Evolutionary conservation across 2,329 filamentous ascomycete genomes (phyloP), one percentile per base, ranked within the genome.

Genomic region (Aspergillus viridinutans): DNA sequence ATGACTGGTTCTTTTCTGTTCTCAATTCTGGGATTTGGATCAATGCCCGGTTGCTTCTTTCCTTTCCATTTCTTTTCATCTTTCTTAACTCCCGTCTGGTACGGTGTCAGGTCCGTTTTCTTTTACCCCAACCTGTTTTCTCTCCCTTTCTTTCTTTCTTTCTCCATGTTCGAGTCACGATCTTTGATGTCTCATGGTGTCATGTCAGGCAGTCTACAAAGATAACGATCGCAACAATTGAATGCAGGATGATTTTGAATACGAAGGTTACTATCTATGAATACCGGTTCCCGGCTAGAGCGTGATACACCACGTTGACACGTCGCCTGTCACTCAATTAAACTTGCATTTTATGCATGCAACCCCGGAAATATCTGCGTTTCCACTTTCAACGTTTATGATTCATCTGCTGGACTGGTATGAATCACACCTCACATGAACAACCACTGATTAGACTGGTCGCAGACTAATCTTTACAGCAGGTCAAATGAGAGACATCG

Each of bases 151-250:
- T 61, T 56, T 58, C 28, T 28, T 49, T 47, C 21, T 57, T 23
- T 54, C 56, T 56, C 32, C 28, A 62, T 56, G 55, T 60, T 50
- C 45, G 53, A 25, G 47, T 57, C 54, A 53, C 40, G 29, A 23
- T 49, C 35, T 43, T 52, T 57, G 50, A 63, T 68, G 61, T 64
- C 52, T 67, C 56, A 70, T 63, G 64, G 63, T 61, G 61, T 61
- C 60, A 71, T 65, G 64, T 65, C 60, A 42, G 42, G 43, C 25
- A 53, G 21, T 45, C 23, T 51, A 26, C n/a, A 53, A 47, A 47
- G 43, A 47, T 47, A 47, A 47, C 23, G 21, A 47, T 47, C 21
- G 20, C 42, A 23, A 29, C n/a, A 42, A 20, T 35, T 47, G 40
- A 49, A 53, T 49, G 52, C 38, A 53, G 49, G 35, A 40, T n/a